phyloP scores from a whole-genome alignment of 108 stramenopile genomes.

The Skeletonema menzelii region DNA sequence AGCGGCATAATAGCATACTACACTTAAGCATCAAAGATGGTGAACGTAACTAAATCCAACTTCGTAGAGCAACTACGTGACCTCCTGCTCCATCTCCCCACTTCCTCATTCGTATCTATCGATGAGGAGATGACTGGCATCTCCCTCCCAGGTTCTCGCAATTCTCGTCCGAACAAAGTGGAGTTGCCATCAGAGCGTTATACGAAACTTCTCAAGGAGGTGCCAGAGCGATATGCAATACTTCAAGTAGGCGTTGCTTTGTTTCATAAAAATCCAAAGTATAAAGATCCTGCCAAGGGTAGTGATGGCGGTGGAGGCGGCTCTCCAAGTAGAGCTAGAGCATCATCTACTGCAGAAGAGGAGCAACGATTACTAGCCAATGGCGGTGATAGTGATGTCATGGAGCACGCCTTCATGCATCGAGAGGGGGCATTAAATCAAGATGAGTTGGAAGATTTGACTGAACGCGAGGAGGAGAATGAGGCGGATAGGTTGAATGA shows the following conservation, averaged over 20 bases:
- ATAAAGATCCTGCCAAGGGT: background rate
- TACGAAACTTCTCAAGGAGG: constrained; percentile 43
- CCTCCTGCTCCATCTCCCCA: constrained; percentile 63
- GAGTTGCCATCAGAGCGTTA: constrained; percentile 64
- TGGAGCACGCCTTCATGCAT: constrained; percentile 46
- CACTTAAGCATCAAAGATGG: constrained; percentile 37
- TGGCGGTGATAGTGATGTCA: constrained; percentile 1
- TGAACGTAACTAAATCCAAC: constrained; percentile 62
- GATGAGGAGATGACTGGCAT: constrained; percentile 91
- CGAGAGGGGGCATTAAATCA: constrained; percentile 41
- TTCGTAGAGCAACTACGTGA: constrained; percentile 57
- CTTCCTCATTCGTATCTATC: constrained; percentile 70
- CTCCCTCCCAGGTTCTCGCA: constrained; percentile 21
- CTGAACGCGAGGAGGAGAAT: constrained; percentile 32
- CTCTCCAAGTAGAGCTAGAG: background rate
- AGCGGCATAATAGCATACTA: too few relatives aligned
- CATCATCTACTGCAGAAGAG: background rate
- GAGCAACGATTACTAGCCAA: constrained; percentile 4
- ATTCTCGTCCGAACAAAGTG: constrained; percentile 49
- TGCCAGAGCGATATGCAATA: constrained; percentile 71
- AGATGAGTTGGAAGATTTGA: constrained; percentile 44
- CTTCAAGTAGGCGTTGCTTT: constrained; percentile 77
- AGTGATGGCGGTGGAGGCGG: background rate
- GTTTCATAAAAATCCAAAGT: constrained; percentile 62
- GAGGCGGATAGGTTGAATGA: background rate